A percentile compares a stretch with the other conserved stretches of the same genome.
phyloP scores from a whole-genome alignment of 2,329 filamentous ascomycete genomes.

The Alternaria arborescens region DNA sequence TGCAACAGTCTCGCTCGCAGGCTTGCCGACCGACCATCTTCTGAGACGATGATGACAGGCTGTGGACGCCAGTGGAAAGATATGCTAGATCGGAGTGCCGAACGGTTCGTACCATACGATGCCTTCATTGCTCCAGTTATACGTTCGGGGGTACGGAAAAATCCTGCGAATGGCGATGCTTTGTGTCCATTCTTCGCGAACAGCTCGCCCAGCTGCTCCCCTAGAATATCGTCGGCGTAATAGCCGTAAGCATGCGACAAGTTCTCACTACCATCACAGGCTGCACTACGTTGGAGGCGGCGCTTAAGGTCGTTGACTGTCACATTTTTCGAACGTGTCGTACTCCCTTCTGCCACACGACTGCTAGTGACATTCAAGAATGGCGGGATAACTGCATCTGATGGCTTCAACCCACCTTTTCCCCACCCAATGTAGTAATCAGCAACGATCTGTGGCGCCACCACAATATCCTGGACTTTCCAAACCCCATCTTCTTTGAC shows the following conservation, averaged over 20 bases:
- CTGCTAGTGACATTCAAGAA: slow-evolving; percentile 18
- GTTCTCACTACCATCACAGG: slow-evolving; percentile 36
- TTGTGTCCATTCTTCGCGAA: slow-evolving; percentile 35
- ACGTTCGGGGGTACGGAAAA: slow-evolving; percentile 32
- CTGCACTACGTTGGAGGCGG: slow-evolving; percentile 28
- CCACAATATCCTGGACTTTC: slow-evolving; percentile 27
- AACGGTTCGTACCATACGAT: slow-evolving; percentile 33
- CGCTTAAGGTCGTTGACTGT: slow-evolving; percentile 26
- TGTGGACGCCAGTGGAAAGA: slow-evolving; percentile 42
- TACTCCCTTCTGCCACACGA: not conserved
- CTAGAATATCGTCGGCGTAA: slow-evolving; percentile 33
- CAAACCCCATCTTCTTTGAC: slow-evolving; percentile 31
- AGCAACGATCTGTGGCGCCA: slow-evolving; percentile 31
- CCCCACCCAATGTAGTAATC: slow-evolving; percentile 38
- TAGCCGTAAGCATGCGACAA: slow-evolving; percentile 35
- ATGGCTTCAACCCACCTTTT: slow-evolving; percentile 18
- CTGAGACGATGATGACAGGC: slow-evolving; percentile 35
- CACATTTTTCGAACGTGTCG: not conserved
- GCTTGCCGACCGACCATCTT: slow-evolving; percentile 30
- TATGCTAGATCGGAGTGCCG: slow-evolving; percentile 26
- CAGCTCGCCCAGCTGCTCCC: slow-evolving; percentile 28
- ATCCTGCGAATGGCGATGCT: slow-evolving; percentile 36
- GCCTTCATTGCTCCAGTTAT: slow-evolving; percentile 29
- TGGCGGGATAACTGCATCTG: slow-evolving; percentile 23
- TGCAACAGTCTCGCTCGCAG: slow-evolving; percentile 33